Evolutionary conservation across 331 rosid genomes (phyloP).

Genomic region (Malus hybrid): DNA sequence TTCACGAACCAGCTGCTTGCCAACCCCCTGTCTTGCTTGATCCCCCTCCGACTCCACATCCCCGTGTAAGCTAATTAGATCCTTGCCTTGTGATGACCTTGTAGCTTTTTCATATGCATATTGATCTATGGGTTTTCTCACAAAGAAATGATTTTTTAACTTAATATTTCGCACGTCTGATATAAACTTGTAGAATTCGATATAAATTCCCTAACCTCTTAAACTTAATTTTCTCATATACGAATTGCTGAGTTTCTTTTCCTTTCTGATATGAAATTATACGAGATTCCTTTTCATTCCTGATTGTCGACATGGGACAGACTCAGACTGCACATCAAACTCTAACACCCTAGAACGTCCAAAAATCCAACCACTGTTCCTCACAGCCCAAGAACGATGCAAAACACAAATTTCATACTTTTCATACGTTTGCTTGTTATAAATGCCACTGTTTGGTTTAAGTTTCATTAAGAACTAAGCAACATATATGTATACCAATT

Average conservation of each 20-base stretch:
- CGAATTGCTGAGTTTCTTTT: neutral
- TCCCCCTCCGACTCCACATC: constrained; percentile 8
- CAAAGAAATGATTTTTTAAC: neutral
- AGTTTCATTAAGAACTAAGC: neutral
- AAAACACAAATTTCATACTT: too few relatives aligned
- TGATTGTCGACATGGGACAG: neutral
- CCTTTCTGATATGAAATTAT: neutral
- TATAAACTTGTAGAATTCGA: neutral
- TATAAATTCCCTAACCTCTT: neutral
- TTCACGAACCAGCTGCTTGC: neutral
- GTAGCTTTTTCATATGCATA: neutral
- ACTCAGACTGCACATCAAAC: too few relatives aligned
- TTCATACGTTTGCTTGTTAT: neutral
- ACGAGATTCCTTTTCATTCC: neutral
- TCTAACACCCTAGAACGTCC: too few relatives aligned
- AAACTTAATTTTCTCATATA: neutral
- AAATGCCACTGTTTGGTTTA: neutral
- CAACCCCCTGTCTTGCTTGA: neutral
- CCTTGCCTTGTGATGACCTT: neutral
- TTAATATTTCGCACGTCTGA: neutral
- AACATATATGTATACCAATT: too few relatives aligned
- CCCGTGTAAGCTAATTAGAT: constrained; percentile 7
- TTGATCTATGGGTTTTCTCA: neutral
- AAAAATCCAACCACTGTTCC: too few relatives aligned
- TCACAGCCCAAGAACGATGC: too few relatives aligned